Evolutionary conservation across 1,139 yeast species (phyloP), one percentile per base, ranked within the genome.

Genomic region (Yamadazyma kanchanaburiensis): DNA sequence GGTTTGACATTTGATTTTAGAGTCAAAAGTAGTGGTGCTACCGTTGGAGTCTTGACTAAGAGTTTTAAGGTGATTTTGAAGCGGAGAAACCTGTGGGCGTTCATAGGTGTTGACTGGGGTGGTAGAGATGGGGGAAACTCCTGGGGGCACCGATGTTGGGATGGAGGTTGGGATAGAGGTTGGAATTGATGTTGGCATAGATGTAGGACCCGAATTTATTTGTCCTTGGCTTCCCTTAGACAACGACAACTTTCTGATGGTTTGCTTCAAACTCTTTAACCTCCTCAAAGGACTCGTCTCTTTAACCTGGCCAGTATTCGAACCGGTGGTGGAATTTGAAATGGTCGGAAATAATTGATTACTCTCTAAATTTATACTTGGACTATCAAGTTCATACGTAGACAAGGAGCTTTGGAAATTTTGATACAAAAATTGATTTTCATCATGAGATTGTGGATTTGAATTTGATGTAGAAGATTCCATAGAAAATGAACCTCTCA

Each of bases 281-380:
- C 64, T 55, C 39, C 64, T 62, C 37, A 66, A 54, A 27, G 70
- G 68, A 27, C 57, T 49, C 1, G 61, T 44, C 39, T 42, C 48
- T 22, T 28, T 24, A 27, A 34, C 21, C 21, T 22, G 22, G 19
- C 26, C 28, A 2, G 27, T 21, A 4, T 28, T 22, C 9, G 38
- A 19, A 7, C 20, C 20, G 13, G 49, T 38, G 22, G 45, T 42
- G 18, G 32, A 34, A 25, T 22, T 30, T n/a, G 40, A 32, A 15
- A 38, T 38, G 24, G 49, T 38, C 9, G 60, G 59, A 28, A 55
- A 57, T 27, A 45, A 25, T 24, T 41, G 49, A 21, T 34, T 37
- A 33, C 37, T 38, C 22, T 49, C 49, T 25, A 51, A 39, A 31
- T 40, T 44, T 13, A 53, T 41, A 27, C 45, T 49, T 12, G 64